phyloP scores from a whole-genome alignment of 768 basidiomycete species.

The Tulasnella sp. region DNA sequence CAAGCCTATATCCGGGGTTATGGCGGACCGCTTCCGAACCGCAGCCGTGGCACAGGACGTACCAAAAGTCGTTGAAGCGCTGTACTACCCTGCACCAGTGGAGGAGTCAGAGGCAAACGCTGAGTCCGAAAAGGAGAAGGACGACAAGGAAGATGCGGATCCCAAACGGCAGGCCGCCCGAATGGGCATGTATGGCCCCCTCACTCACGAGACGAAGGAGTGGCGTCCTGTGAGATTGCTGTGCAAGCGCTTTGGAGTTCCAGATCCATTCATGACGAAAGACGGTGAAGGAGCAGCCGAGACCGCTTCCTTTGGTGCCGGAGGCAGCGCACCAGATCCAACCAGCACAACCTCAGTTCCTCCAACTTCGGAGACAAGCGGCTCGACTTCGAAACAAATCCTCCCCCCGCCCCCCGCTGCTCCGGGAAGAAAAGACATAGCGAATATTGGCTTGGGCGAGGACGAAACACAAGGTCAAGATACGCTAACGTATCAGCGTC shows the following conservation, averaged over 20 bases:
- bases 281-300: slow-evolving; percentile 25
- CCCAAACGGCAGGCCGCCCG: slow-evolving; percentile 76
- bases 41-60: slow-evolving; percentile 62
- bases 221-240: slow-evolving; percentile 83
- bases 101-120: slow-evolving; percentile 39
- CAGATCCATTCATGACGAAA: slow-evolving; percentile 49
- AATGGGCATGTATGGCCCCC: slow-evolving; percentile 80
- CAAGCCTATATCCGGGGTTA: slow-evolving; percentile 83
- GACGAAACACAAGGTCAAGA: slow-evolving; percentile 85
- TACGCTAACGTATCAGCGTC: slow-evolving; percentile 79
- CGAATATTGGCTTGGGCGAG: slow-evolving; percentile 84
- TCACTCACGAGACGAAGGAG: slow-evolving; percentile 64
- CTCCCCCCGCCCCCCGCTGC: neutral
- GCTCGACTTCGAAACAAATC: neutral
- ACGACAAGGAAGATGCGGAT: slow-evolving; percentile 49
- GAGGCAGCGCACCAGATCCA: neutral
- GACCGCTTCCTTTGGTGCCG: neutral
- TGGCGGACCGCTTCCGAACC: slow-evolving; percentile 90
- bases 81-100: slow-evolving; percentile 39
- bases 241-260: slow-evolving; percentile 90
- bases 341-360: neutral
- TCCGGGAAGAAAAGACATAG: slow-evolving; percentile 40
- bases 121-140: slow-evolving; percentile 29
- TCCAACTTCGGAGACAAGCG: neutral
- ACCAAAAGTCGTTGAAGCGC: slow-evolving; percentile 55